Base-by-base conservation (phyloP, 257 asterid species). In the Verbascum thapsus region DNA sequence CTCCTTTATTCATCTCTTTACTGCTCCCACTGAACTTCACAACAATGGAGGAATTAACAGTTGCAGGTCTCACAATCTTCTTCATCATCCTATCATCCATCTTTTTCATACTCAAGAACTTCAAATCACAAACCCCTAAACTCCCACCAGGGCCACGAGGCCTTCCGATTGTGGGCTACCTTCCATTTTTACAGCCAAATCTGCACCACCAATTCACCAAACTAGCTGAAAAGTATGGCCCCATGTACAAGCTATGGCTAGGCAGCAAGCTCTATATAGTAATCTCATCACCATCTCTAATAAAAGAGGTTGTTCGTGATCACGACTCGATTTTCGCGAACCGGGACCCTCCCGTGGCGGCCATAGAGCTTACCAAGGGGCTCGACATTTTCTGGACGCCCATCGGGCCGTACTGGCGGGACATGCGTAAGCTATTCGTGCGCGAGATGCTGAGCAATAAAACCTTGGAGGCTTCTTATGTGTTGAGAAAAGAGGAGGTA, bases 121-220 rank as follows among this genome's bases (percentile, higher is more conserved):
- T n/a, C n/a, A n/a, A n/a, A n/a, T n/a, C n/a, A n/a, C n/a, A n/a
- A n/a, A n/a, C n/a, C n/a, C n/a, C n/a, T n/a, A n/a, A n/a, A n/a
- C n/a, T n/a, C n/a, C n/a, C n/a, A n/a, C n/a, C n/a, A n/a, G n/a
- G n/a, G n/a, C n/a, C n/a, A n/a, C n/a, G n/a, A n/a, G n/a, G n/a
- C n/a, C n/a, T n/a, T n/a, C 83, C 81, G 0, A 42, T 75, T 32
- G 61, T 81, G 7, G 86, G 86, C 8, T 74, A 53, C 64, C 72
- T 77, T 10, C 83, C 78, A 2, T 81, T 78, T 44, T 72, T 81
- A 10, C 34, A 52, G 26, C 40, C 68, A 11, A 45, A 81, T 13
- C 48, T 77, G 32, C 83, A 72, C 60, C 63, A 67, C 16, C 66
- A 75, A 12, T 71, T 81, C 15, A 62, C 81, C 0, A 19, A 10